phyloP scores from a whole-genome alignment of 2,329 filamentous ascomycete genomes.

The Metarhizium robertsii region DNA sequence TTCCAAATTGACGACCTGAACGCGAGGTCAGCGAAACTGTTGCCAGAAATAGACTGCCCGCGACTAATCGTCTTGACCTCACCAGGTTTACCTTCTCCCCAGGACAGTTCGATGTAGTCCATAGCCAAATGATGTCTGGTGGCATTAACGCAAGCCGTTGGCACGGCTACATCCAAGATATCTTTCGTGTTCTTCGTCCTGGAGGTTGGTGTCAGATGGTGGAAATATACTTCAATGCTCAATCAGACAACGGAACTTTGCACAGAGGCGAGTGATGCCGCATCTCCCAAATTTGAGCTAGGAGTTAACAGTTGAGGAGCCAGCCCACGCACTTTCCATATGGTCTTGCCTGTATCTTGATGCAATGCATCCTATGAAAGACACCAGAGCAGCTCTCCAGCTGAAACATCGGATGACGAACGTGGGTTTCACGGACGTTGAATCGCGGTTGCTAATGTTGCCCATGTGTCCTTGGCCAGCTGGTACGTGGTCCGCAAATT shows the following conservation, averaged over 20 bases:
- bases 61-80: background rate
- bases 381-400: slow-evolving; percentile 54
- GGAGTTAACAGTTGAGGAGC: slow-evolving; percentile 5
- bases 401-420: slow-evolving; percentile 48
- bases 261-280: slow-evolving; percentile 40
- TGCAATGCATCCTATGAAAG: slow-evolving; percentile 53
- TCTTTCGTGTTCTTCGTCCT: slow-evolving; percentile 60
- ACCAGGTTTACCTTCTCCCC: slow-evolving; percentile 55
- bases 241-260: slow-evolving; percentile 76
- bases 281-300: background rate
- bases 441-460: slow-evolving; percentile 54
- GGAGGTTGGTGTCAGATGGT: slow-evolving; percentile 83
- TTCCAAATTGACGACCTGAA: slow-evolving; percentile 68
- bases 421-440: slow-evolving; percentile 60
- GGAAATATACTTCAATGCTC: slow-evolving; percentile 78
- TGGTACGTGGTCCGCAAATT: slow-evolving; percentile 31
- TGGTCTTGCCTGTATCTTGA: slow-evolving; percentile 60
- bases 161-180: slow-evolving; percentile 66
- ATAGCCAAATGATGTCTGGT: slow-evolving; percentile 63
- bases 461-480: slow-evolving; percentile 62
- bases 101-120: slow-evolving; percentile 72
- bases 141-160: slow-evolving; percentile 68
- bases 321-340: slow-evolving; percentile 53
- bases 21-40: slow-evolving; percentile 34
- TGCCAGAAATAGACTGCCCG: background rate